Percentiles rank a stretch among this genome's conserved stretches.
phyloP scores from a whole-genome alignment of 257 asterid species.

The Solanum sitiens region DNA sequence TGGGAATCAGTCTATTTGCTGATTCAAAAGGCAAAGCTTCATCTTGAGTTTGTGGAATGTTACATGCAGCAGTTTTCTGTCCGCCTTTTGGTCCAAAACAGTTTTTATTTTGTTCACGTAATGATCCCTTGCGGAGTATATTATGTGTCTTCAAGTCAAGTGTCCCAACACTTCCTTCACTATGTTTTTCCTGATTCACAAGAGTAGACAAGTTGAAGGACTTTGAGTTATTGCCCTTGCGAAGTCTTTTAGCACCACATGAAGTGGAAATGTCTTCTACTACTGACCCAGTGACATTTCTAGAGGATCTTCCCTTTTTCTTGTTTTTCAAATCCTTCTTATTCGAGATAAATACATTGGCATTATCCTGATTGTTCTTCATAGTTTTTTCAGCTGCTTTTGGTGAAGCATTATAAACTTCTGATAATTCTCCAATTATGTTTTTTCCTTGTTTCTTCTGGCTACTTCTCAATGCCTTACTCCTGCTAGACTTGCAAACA shows the following conservation, averaged over 20 bases:
- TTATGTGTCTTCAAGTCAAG: constrained; percentile 7
- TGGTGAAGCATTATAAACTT: constrained; percentile 9
- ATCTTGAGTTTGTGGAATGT: constrained; percentile 9
- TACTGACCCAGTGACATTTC: constrained; percentile 5
- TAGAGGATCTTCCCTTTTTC: neutral
- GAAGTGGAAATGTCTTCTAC: constrained; percentile 3
- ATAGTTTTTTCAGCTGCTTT: constrained; percentile 4
- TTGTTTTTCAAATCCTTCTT: constrained; percentile 12
- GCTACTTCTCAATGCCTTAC: constrained; percentile 9
- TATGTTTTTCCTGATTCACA: constrained; percentile 11
- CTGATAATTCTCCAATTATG: constrained; percentile 14
- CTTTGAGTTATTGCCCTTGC: neutral
- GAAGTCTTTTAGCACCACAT: constrained; percentile 15
- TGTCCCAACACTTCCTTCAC: neutral
- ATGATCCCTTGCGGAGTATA: constrained; percentile 4
- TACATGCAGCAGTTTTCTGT: constrained; percentile 16
- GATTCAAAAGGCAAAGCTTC: constrained; percentile 12
- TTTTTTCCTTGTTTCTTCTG: constrained; percentile 34
- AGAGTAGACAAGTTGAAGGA: constrained; percentile 15
- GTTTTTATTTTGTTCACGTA: constrained; percentile 1
- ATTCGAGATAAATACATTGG: constrained; percentile 2
- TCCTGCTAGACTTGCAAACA: constrained; percentile 10
- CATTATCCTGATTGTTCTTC: constrained; percentile 11
- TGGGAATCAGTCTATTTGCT: constrained; percentile 10
- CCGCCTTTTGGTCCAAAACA: constrained; percentile 5